These are phyloP conservation scores for Rhododendron kiyosumense DNA, from an alignment of 148 eudicot genomes.

Conservation along the genomic window DNA sequence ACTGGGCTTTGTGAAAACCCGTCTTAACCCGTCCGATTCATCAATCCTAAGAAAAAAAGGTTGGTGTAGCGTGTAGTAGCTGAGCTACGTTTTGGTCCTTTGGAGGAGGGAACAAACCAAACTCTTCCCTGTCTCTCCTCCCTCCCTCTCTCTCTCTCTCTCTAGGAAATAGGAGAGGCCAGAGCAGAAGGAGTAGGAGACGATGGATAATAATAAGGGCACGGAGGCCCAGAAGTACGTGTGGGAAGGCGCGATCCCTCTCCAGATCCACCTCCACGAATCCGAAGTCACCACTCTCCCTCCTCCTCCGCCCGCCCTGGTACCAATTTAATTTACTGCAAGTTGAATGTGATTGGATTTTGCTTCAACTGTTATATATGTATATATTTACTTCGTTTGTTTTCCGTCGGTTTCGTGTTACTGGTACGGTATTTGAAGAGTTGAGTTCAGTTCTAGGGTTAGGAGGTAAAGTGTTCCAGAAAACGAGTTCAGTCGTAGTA, in stretches of 20 bases:
- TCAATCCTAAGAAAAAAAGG: background rate
- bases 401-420: background rate
- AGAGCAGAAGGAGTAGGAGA: slow-evolving; percentile 1
- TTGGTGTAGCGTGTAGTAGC: background rate
- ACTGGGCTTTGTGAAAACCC: background rate
- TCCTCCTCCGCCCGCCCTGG: slow-evolving; percentile 86
- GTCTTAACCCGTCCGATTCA: background rate
- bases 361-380: background rate
- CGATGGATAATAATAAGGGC: slow-evolving; percentile 25
- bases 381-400: background rate
- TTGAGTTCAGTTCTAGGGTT: background rate
- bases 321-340: background rate
- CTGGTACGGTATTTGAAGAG: too few relatives aligned
- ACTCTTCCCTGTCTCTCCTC: background rate
- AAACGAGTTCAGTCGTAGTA: background rate
- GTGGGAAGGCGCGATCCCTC: slow-evolving; percentile 84
- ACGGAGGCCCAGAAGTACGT: slow-evolving; percentile 58
- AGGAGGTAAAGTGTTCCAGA: background rate
- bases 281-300: slow-evolving; percentile 96
- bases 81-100: background rate
- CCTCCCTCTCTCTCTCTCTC: background rate
- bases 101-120: background rate
- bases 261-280: slow-evolving; percentile 87
- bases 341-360: background rate
- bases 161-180: background rate